A percentile compares a stretch with the other conserved stretches of the same genome.
These are phyloP conservation scores for Umbilicaria muhlenbergii DNA, from an alignment of 495 filamentous ascomycete species.

Conservation along the genomic window DNA sequence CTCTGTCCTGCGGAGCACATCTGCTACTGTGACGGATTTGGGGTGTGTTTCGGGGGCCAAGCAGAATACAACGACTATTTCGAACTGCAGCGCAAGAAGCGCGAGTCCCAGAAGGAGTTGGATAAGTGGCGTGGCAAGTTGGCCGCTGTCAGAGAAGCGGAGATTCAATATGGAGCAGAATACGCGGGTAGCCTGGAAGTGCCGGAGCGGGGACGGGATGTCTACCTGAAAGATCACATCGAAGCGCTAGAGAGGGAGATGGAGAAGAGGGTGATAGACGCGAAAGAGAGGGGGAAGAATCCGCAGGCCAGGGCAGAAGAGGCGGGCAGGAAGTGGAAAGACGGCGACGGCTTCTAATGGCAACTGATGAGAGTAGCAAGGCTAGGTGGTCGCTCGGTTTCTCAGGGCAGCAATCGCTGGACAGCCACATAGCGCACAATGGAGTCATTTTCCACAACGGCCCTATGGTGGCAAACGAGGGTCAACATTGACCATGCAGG, in stretches of 20 bases:
- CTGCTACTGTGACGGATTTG: constrained; percentile 67
- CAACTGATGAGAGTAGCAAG: too few species aligned
- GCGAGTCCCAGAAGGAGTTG: constrained; percentile 31
- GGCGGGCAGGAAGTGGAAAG: constrained; percentile 33
- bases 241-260: constrained; percentile 19
- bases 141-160: constrained; percentile 13
- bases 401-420: too few species aligned
- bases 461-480: too few species aligned
- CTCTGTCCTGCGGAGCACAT: constrained; percentile 49
- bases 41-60: constrained; percentile 55
- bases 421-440: too few species aligned
- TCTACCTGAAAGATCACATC: constrained; percentile 5
- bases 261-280: constrained; percentile 21
- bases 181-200: constrained; percentile 22
- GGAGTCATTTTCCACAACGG: too few species aligned
- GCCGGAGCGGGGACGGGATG: constrained; percentile 22
- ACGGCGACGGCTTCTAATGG: constrained; percentile 24
- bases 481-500: too few species aligned
- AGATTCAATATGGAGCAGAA: constrained; percentile 18
- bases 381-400: too few species aligned
- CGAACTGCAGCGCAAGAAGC: constrained; percentile 21
- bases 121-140: constrained; percentile 28
- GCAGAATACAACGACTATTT: constrained; percentile 34
- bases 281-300: constrained; percentile 34
- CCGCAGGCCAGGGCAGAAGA: constrained; percentile 34